Evolutionary conservation across 768 basidiomycete species (phyloP).

Genomic region (Favolaschia claudopus): DNA sequence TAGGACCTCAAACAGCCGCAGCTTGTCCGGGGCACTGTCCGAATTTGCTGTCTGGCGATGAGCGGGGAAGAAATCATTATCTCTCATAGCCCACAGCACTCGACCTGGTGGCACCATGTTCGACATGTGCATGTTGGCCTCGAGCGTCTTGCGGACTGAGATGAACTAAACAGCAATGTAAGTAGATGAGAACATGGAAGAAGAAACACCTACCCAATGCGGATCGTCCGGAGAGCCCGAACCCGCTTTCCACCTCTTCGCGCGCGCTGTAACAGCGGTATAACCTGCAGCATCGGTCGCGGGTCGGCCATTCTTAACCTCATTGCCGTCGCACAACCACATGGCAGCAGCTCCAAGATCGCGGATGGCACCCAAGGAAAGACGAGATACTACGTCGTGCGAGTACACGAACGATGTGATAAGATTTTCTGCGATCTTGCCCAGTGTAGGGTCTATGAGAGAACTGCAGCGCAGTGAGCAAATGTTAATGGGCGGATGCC

Average conservation of each 20-base stretch:
- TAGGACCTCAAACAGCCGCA: conserved; percentile 79
- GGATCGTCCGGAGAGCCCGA: conserved; percentile 60
- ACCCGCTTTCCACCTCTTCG: conserved; percentile 68
- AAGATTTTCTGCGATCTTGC: conserved; percentile 64
- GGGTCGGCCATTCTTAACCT: conserved; percentile 43
- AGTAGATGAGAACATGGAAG: not conserved
- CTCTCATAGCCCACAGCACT: conserved; percentile 81
- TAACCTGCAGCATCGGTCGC: conserved; percentile 63
- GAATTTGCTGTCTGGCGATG: conserved; percentile 47
- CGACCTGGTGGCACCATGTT: conserved; percentile 80
- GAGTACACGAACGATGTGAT: conserved; percentile 85
- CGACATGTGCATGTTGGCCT: conserved; percentile 82
- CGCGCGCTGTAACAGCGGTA: conserved; percentile 52
- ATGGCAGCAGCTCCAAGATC: conserved; percentile 78
- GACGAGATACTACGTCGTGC: conserved; percentile 79
- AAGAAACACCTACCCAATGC: conserved; percentile 53
- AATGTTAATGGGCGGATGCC: not conserved
- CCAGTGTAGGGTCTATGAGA: conserved; percentile 65
- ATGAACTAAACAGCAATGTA: conserved; percentile 60
- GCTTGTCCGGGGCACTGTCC: conserved; percentile 49
- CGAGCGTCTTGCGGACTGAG: conserved; percentile 81
- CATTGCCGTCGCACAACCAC: conserved; percentile 82
- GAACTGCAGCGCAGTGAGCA: conserved; percentile 48
- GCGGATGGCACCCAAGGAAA: conserved; percentile 79
- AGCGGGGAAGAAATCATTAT: conserved; percentile 70